phyloP scores from a whole-genome alignment of 345 rosid species.

The Conringia planisiliqua region DNA sequence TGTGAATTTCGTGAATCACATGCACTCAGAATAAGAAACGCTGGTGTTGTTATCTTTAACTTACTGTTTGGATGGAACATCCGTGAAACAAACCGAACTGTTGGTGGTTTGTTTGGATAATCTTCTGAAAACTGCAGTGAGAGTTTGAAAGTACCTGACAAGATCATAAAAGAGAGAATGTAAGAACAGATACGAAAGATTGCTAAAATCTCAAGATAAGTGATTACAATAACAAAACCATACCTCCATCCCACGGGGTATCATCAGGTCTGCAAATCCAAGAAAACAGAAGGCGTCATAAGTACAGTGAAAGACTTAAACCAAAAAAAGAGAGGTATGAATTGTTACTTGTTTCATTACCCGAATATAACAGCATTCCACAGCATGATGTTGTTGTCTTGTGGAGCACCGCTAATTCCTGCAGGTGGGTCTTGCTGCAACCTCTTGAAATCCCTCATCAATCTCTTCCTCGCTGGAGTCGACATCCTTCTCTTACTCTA shows the following conservation, averaged over 20 bases:
- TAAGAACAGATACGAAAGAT: not conserved
- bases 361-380: conserved; percentile 83
- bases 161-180: not conserved
- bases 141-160: conserved; percentile 68
- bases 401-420: conserved; percentile 72
- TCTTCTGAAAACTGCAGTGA: conserved; percentile 75
- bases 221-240: not conserved
- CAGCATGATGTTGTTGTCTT: conserved; percentile 62
- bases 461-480: conserved; percentile 67
- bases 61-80: conserved; percentile 88
- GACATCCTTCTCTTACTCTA: conserved; percentile 48
- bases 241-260: conserved; percentile 81
- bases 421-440: conserved; percentile 76
- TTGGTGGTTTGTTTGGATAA: conserved; percentile 81
- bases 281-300: conserved; percentile 8
- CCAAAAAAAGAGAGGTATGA: not conserved
- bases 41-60: conserved; percentile 17
- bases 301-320: not conserved
- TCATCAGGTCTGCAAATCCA: conserved; percentile 60
- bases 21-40: not conserved
- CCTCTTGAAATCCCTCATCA: conserved; percentile 79
- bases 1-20: not conserved
- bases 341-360: conserved; percentile 23
- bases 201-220: not conserved
- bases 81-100: conserved; percentile 75